Evolutionary conservation across 73 alveolate genomes (phyloP).

Genomic region (Paramecium octaurelia): DNA sequence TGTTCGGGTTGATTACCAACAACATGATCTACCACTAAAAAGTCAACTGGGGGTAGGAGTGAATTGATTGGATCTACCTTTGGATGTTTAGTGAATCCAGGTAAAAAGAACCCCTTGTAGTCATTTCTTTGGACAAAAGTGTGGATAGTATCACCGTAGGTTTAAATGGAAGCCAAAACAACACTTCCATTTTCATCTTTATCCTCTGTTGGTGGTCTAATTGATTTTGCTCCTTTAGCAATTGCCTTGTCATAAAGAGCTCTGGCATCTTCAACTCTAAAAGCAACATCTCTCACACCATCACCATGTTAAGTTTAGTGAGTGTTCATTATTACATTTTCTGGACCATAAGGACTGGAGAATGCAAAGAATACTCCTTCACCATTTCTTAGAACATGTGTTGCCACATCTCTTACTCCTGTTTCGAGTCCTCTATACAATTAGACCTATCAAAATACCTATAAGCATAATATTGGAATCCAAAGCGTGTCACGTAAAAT

Average conservation of each 20-base stretch:
- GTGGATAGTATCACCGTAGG: slow-evolving; percentile 90
- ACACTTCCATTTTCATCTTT: slow-evolving; percentile 81
- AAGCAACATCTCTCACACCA: slow-evolving; percentile 90
- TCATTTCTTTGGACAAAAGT: slow-evolving; percentile 81
- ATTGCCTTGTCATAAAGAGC: slow-evolving; percentile 83
- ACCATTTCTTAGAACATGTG: slow-evolving; percentile 75
- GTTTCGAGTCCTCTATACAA: slow-evolving; percentile 56
- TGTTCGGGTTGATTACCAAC: slow-evolving; percentile 89
- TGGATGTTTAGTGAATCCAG: slow-evolving; percentile 78
- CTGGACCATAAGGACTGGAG: slow-evolving; percentile 75
- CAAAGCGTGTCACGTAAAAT: slow-evolving; percentile 77
- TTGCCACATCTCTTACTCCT: slow-evolving; percentile 59
- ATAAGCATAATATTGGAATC: slow-evolving; percentile 64
- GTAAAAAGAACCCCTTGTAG: slow-evolving; percentile 86
- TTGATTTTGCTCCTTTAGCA: slow-evolving; percentile 80
- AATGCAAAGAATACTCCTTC: slow-evolving; percentile 72
- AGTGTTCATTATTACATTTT: slow-evolving; percentile 68
- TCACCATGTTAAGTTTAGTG: slow-evolving; percentile 80
- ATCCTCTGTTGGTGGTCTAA: slow-evolving; percentile 76
- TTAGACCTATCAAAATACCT: background rate
- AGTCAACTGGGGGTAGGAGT: slow-evolving; percentile 58
- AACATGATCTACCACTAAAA: slow-evolving; percentile 75
- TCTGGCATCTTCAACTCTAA: slow-evolving; percentile 79
- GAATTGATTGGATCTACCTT: slow-evolving; percentile 71
- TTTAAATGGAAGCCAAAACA: slow-evolving; percentile 77